A percentile compares a stretch with the other conserved stretches of the same genome.
Conservation (phyloP, 2,329 filamentous ascomycete genomes). For the Sphaerostilbella broomeana region DNA sequence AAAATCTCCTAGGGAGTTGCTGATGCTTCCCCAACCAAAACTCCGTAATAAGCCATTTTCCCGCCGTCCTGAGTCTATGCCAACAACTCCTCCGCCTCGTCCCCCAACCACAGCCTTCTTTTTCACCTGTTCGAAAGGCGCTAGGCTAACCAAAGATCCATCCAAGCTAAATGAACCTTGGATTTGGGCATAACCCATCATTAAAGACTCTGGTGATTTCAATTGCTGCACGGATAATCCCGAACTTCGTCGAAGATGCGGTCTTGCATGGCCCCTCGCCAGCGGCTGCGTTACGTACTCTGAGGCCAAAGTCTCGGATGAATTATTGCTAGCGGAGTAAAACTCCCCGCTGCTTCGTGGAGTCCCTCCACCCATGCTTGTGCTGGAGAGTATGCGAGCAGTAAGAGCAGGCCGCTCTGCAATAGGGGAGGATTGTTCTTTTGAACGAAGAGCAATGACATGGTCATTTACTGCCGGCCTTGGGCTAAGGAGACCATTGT, state of each 20-base stretch:
- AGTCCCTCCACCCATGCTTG: conserved; percentile 66
- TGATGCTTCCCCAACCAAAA: conserved; percentile 82
- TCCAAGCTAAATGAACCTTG: conserved; percentile 89
- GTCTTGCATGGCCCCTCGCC: conserved; percentile 28
- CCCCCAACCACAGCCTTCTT: conserved; percentile 84
- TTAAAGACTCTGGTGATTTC: conserved; percentile 66
- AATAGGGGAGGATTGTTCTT: conserved; percentile 42
- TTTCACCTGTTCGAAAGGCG: conserved; percentile 92
- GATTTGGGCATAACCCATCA: conserved; percentile 97
- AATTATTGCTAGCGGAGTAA: conserved; percentile 91
- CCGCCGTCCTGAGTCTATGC: conserved; percentile 65
- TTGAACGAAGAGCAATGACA: conserved; percentile 34
- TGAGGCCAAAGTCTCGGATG: conserved; percentile 84
- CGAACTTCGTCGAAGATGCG: conserved; percentile 43
- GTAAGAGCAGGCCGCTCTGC: conserved; percentile 54
- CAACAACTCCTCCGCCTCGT: conserved; percentile 80
- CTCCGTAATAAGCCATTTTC: conserved; percentile 74
- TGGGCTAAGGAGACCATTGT: conserved; percentile 37
- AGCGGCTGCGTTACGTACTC: conserved; percentile 64
- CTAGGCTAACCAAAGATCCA: conserved; percentile 81
- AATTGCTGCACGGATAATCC: conserved; percentile 37
- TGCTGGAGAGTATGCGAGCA: conserved; percentile 67
- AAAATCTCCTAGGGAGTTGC: conserved; percentile 80
- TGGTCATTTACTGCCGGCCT: conserved; percentile 28
- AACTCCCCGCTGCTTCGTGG: conserved; percentile 91